Conservation (phyloP, 2,329 filamentous ascomycete genomes). For the Fusarium ambrosium region DNA sequence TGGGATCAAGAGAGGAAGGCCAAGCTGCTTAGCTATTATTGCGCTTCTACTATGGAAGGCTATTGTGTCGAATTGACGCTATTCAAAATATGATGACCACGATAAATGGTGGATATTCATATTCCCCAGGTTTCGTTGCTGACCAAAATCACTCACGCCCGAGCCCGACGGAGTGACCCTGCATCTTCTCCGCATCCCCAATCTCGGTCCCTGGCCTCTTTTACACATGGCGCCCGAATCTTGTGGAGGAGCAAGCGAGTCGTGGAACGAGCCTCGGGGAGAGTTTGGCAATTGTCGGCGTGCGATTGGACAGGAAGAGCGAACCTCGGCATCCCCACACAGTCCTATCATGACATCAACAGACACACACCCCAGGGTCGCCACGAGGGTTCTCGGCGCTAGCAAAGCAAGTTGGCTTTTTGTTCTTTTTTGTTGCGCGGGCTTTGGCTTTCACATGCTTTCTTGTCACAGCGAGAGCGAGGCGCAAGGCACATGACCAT, state of each 20-base stretch:
- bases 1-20: not conserved
- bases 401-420: conserved; percentile 4
- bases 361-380: not conserved
- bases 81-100: not conserved
- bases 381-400: conserved; percentile 19
- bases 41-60: not conserved
- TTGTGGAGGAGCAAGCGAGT: conserved; percentile 14
- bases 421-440: conserved; percentile 3
- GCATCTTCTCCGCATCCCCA: conserved; percentile 28
- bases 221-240: conserved; percentile 1
- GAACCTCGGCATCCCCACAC: conserved; percentile 46
- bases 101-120: not conserved
- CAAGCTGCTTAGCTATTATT: not conserved
- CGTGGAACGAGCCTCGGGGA: conserved; percentile 32
- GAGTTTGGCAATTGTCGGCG: conserved; percentile 41
- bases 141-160: not conserved
- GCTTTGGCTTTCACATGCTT: conserved; percentile 42
- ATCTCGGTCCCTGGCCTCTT: conserved; percentile 20
- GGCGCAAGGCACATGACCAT: conserved; percentile 41
- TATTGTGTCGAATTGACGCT: not conserved
- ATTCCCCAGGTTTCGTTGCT: not conserved
- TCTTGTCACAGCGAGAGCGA: conserved; percentile 17
- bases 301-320: conserved; percentile 36
- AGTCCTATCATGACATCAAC: conserved; percentile 43
- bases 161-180: not conserved